Percentiles rank a stretch among this genome's conserved stretches.
Conservation (phyloP, 1,284 basidiomycete genomes). For the Hymenochaete sp. region DNA sequence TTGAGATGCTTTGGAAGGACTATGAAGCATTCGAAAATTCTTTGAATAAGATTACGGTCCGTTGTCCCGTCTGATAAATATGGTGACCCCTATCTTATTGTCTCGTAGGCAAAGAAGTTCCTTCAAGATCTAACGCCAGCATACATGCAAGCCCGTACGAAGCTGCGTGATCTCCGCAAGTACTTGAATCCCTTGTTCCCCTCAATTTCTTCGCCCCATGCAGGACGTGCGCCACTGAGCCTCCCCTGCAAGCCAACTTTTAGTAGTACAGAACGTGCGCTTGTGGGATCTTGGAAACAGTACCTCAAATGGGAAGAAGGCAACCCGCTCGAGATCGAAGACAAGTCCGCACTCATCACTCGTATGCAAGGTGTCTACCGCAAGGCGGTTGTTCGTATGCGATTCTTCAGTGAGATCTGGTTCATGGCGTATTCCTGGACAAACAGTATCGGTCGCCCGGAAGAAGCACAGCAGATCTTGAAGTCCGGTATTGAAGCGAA, state of each 20-base stretch:
- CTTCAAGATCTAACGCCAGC: conserved; percentile 75
- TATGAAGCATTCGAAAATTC: conserved; percentile 90
- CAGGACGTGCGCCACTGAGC: conserved; percentile 37
- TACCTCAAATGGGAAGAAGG: conserved; percentile 95
- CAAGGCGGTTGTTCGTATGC: conserved; percentile 83
- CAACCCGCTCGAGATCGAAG: conserved; percentile 90
- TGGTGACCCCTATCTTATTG: neutral
- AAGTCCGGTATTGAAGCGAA: conserved; percentile 86
- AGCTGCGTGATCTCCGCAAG: conserved; percentile 75
- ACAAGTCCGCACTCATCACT: conserved; percentile 54
- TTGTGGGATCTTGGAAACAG: conserved; percentile 80
- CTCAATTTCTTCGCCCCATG: conserved; percentile 30
- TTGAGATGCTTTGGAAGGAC: conserved; percentile 92
- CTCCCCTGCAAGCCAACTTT: conserved; percentile 73
- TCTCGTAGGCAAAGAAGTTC: conserved; percentile 80
- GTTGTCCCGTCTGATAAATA: conserved; percentile 17
- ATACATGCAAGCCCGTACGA: conserved; percentile 91
- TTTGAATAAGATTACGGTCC: conserved; percentile 81
- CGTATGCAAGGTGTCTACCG: conserved; percentile 80
- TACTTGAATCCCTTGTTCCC: conserved; percentile 60
- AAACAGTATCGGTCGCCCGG: conserved; percentile 61
- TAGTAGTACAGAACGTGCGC: conserved; percentile 60
- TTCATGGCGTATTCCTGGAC: conserved; percentile 88
- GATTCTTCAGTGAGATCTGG: conserved; percentile 96
- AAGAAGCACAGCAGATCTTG: conserved; percentile 77